Percentiles rank a stretch among this genome's conserved stretches.
phyloP scores from a whole-genome alignment of 2,329 filamentous ascomycete species.

The Fusarium verticillioides region DNA sequence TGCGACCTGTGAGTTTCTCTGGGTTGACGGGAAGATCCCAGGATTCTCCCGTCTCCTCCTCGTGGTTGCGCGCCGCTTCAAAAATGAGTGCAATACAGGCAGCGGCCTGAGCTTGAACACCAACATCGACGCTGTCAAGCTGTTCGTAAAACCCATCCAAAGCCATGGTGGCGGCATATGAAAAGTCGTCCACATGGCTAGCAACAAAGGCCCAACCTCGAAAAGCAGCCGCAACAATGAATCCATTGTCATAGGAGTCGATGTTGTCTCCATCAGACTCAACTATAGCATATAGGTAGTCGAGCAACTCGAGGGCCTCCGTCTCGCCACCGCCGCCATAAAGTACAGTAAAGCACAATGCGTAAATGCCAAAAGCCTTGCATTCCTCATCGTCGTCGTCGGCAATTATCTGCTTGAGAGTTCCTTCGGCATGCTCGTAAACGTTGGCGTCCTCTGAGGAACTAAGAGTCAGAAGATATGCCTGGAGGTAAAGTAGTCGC shows the following conservation, averaged over 20 bases:
- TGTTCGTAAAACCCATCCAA: conserved; percentile 88
- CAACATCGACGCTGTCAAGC: conserved; percentile 77
- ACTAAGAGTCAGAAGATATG: conserved; percentile 75
- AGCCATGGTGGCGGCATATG: conserved; percentile 75
- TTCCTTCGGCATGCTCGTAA: conserved; percentile 45
- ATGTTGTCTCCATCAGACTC: conserved; percentile 81
- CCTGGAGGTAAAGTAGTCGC: conserved; percentile 75
- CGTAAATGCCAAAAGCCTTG: conserved; percentile 76
- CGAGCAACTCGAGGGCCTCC: conserved; percentile 76
- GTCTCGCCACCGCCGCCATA: conserved; percentile 79
- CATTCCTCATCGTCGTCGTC: conserved; percentile 72
- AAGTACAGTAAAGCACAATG: conserved; percentile 76
- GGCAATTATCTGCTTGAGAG: conserved; percentile 50
- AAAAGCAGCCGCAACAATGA: conserved; percentile 78
- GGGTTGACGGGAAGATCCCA: conserved; percentile 64
- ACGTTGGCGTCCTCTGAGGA: conserved; percentile 68
- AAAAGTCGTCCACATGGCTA: conserved; percentile 79
- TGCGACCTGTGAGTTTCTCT: conserved; percentile 58
- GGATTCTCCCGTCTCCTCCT: conserved; percentile 61
- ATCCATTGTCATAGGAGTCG: conserved; percentile 75
- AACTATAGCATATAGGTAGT: conserved; percentile 80
- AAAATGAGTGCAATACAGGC: conserved; percentile 85
- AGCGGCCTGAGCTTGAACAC: conserved; percentile 81
- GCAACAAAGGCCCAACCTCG: conserved; percentile 84
- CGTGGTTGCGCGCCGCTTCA: conserved; percentile 70